These are phyloP conservation scores for Curvularia verruculosa DNA, from an alignment of 2,329 filamentous ascomycete species.

Conservation along the genomic window DNA sequence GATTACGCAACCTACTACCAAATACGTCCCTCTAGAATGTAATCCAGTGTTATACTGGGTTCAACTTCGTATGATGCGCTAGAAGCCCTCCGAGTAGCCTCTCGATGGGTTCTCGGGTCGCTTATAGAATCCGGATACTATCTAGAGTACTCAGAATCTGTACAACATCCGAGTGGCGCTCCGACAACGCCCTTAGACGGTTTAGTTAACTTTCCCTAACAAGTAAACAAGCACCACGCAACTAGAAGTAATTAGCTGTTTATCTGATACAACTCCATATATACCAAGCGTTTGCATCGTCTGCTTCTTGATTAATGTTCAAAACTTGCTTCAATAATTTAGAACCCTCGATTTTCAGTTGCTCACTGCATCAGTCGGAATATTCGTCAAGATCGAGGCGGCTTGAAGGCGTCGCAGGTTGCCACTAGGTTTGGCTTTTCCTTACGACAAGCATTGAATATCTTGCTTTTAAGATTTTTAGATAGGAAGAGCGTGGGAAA, in stretches of 20 bases:
- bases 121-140: not conserved
- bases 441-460: conserved; percentile 45
- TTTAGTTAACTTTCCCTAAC: not conserved
- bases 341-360: conserved; percentile 42
- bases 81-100: not conserved
- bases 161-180: not conserved
- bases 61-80: too few species aligned
- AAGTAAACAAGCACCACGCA: not conserved
- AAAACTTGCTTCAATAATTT: conserved; percentile 36
- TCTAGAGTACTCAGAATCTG: not conserved
- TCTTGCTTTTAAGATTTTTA: conserved; percentile 29
- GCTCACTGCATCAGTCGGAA: conserved; percentile 37
- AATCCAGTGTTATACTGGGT: too few species aligned
- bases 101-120: not conserved
- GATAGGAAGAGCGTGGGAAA: conserved; percentile 45
- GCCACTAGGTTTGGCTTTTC: conserved; percentile 53
- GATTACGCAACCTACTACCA: too few species aligned
- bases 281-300: conserved; percentile 34
- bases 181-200: not conserved
- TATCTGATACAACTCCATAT: conserved; percentile 11
- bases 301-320: conserved; percentile 30
- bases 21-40: too few species aligned
- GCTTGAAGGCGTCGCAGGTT: conserved; percentile 50
- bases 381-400: conserved; percentile 42
- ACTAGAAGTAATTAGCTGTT: not conserved